phyloP scores from a whole-genome alignment of 1,139 yeast species.

The Casaregolazyma lundiana region DNA sequence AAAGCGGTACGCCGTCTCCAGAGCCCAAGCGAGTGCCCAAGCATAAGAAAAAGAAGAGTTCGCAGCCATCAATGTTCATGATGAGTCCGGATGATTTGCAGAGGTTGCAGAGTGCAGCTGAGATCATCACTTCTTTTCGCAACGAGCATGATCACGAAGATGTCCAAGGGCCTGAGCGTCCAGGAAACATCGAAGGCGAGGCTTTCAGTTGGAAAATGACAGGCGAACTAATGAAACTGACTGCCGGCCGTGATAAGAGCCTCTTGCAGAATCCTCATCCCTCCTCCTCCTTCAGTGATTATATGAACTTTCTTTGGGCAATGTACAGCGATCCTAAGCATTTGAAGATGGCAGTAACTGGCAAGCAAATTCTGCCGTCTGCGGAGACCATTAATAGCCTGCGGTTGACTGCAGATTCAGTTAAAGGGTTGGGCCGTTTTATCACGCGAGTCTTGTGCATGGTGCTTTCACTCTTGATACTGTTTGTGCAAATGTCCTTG shows the following conservation, averaged over 20 bases:
- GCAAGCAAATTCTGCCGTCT: slow-evolving; percentile 23
- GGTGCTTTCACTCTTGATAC: slow-evolving; percentile 21
- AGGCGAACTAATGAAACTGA: slow-evolving; percentile 20
- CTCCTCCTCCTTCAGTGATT: slow-evolving; percentile 11
- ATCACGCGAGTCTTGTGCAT: slow-evolving; percentile 17
- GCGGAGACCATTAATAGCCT: slow-evolving; percentile 22
- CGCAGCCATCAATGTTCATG: slow-evolving; percentile 13
- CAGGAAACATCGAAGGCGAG: slow-evolving; percentile 26
- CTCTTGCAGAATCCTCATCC: slow-evolving; percentile 7
- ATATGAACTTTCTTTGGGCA: slow-evolving; percentile 23
- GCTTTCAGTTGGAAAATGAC: slow-evolving; percentile 30
- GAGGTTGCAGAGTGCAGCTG: slow-evolving; percentile 10
- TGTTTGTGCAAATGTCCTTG: slow-evolving; percentile 25
- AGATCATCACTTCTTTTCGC: background rate
- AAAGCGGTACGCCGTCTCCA: background rate
- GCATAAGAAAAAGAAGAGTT: background rate
- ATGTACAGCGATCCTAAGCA: slow-evolving; percentile 26
- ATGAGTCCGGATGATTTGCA: slow-evolving; percentile 21
- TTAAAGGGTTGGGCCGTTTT: slow-evolving; percentile 7
- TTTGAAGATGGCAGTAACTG: slow-evolving; percentile 12
- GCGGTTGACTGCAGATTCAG: slow-evolving; percentile 9
- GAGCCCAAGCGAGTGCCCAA: background rate
- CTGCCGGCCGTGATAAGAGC: slow-evolving; percentile 7
- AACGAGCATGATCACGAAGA: background rate
- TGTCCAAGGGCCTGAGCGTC: slow-evolving; percentile 21